These are phyloP conservation scores for Rubus parviflorus DNA, from an alignment of 306 rosid genomes.

Conservation along the genomic window DNA sequence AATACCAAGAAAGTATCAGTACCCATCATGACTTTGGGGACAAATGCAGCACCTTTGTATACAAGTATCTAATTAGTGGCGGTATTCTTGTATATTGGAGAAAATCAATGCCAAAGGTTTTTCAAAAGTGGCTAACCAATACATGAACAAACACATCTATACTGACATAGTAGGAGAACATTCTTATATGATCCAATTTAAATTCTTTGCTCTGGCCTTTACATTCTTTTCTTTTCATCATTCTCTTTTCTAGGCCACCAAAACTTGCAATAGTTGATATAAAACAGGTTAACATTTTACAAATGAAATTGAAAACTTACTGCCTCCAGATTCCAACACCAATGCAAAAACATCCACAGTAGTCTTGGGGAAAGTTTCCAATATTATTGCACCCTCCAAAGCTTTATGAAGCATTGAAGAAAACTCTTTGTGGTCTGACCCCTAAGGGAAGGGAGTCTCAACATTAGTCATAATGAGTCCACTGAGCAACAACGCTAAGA, in stretches of 20 bases:
- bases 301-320: conserved; percentile 49
- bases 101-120: not conserved
- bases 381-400: conserved; percentile 84
- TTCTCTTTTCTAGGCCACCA: not conserved
- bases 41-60: not conserved
- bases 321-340: conserved; percentile 93
- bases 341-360: conserved; percentile 90
- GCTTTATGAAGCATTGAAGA: conserved; percentile 85
- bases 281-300: not conserved
- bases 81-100: not conserved
- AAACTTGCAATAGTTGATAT: not conserved
- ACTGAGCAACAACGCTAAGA: not conserved
- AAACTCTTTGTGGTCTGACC: conserved; percentile 69
- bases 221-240: not conserved
- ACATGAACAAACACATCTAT: not conserved
- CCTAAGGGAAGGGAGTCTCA: conserved; percentile 43
- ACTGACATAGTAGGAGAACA: not conserved
- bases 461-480: conserved; percentile 24
- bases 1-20: not conserved
- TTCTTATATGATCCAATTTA: not conserved
- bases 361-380: conserved; percentile 87
- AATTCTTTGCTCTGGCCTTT: not conserved
- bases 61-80: not conserved
- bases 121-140: not conserved
- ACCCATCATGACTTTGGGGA: too few relatives aligned